Evolutionary conservation across 2,329 filamentous ascomycete species (phyloP), one percentile per base, ranked within the genome.

Genomic region (Cryphonectria carpinicola): DNA sequence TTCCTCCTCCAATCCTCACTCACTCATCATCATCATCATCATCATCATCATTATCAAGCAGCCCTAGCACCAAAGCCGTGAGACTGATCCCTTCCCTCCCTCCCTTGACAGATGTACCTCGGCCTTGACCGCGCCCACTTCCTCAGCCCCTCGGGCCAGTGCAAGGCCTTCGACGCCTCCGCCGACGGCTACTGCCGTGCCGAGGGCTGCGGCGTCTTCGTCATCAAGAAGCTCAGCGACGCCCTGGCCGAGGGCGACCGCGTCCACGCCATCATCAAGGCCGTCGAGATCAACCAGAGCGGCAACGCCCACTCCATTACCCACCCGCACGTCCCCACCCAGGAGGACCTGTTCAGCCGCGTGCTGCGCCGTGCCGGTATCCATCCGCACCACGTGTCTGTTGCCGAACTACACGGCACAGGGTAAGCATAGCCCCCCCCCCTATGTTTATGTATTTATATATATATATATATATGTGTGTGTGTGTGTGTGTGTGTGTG

Each of bases 171-270:
- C 66, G 79, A 79, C 35, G 71, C 64, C 0, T 22, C 35, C 0
- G 78, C 76, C 10, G 81, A 86, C 70, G 87, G 87, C 0, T 89
- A 88, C 70, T 86, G 82, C 11, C 80, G 86, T 3, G 86, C 81
- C 1, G 87, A 89, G 65, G 86, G 82, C 0, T 74, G 80, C 6
- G 83, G 75, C 0, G 72, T 78, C 0, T 74, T 89, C 0, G 75
- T 86, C 3, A 71, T 89, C 0, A 89, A 88, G 78, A 79, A 74
- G 17, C 75, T 88, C 0, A 77, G 79, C 0, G 76, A 80, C 54
- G 87, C 87, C 0, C 41, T 87, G 0, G 74, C 75, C 4, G 85
- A 87, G 46, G 81, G 82, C 0, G 83, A 89, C 73, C 77, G 77
- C 0, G 78, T 85, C 17, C 74, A 81, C 0, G 83, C 79, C 8